phyloP scores from a whole-genome alignment of 2,329 filamentous ascomycete genomes.

The Aureobasidium sp. region DNA sequence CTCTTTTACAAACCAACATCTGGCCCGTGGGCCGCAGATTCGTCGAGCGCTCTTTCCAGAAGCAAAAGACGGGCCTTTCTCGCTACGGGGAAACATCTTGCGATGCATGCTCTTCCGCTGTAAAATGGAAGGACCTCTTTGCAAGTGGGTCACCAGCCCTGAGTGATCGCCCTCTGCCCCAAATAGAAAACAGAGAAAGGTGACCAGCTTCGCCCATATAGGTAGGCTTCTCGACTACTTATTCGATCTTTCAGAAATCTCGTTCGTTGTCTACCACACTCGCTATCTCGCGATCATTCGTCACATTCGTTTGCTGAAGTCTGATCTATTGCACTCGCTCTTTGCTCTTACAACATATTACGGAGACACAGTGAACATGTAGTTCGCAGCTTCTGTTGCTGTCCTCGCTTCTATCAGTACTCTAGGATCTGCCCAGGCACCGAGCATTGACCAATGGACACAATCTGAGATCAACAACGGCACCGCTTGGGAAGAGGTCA shows the following conservation, averaged over 20 bases:
- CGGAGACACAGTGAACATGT: neutral
- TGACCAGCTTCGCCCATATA: neutral
- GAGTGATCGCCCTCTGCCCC: slow-evolving; percentile 1
- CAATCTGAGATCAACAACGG: slow-evolving; percentile 24
- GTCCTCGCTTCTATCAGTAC: slow-evolving; percentile 7
- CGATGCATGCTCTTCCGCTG: neutral
- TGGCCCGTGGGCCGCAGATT: slow-evolving; percentile 6
- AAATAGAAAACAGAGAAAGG: neutral
- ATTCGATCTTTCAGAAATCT: neutral
- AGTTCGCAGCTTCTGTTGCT: neutral
- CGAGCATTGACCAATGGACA: slow-evolving; percentile 20
- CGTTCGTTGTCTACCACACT: neutral
- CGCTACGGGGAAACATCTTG: slow-evolving; percentile 1
- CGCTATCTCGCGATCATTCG: neutral
- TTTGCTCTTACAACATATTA: neutral
- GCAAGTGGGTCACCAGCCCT: neutral
- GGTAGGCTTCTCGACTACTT: neutral
- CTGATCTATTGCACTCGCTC: neutral
- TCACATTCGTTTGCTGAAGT: slow-evolving; percentile 13
- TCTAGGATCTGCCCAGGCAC: slow-evolving; percentile 12
- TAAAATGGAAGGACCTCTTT: neutral
- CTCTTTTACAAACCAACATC: neutral
- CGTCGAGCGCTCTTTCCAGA: slow-evolving; percentile 4
- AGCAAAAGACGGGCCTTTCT: slow-evolving; percentile 1
- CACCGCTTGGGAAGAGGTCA: slow-evolving; percentile 26